These are phyloP conservation scores for Plasmodium vinckei DNA, from an alignment of 169 alveolate genomes.

Conservation along the genomic window DNA sequence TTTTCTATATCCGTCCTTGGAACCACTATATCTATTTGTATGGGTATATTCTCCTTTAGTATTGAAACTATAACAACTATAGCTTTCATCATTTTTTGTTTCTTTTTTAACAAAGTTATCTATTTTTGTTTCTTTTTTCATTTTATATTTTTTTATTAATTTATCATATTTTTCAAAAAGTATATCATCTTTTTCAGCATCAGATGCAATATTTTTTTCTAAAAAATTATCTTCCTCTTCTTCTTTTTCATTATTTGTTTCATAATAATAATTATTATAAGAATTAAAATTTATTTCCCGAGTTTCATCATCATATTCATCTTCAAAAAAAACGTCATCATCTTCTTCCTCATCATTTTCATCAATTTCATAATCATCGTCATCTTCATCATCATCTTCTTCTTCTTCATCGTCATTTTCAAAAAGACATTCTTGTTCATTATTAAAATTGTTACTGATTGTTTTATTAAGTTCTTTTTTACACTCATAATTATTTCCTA, in stretches of 20 bases:
- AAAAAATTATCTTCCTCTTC: neutral
- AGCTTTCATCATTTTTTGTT: neutral
- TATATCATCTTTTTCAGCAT: constrained; percentile 13
- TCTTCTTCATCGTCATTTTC: constrained; percentile 25
- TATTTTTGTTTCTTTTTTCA: constrained; percentile 1
- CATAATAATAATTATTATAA: constrained; percentile 46
- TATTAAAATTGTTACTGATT: constrained; percentile 3
- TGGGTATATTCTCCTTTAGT: constrained; percentile 8
- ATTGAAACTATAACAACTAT: constrained; percentile 20
- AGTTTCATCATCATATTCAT: constrained; percentile 39
- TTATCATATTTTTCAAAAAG: constrained; percentile 55
- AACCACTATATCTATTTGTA: neutral
- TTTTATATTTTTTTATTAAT: constrained; percentile 13
- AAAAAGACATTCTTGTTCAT: constrained; percentile 1
- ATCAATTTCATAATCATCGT: constrained; percentile 14
- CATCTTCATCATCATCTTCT: constrained; percentile 19
- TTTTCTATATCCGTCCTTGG: no score
- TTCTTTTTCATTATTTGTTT: constrained; percentile 20
- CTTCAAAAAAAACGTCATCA: constrained; percentile 26
- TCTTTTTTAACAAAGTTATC: neutral
- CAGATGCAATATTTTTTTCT: neutral
- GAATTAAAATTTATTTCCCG: constrained; percentile 46
- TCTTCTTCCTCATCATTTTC: constrained; percentile 8
- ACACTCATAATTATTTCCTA: neutral
- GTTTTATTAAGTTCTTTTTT: neutral